These are phyloP conservation scores for Henningerozyma blattae DNA, from an alignment of 805 yeast species.

Conservation along the genomic window DNA sequence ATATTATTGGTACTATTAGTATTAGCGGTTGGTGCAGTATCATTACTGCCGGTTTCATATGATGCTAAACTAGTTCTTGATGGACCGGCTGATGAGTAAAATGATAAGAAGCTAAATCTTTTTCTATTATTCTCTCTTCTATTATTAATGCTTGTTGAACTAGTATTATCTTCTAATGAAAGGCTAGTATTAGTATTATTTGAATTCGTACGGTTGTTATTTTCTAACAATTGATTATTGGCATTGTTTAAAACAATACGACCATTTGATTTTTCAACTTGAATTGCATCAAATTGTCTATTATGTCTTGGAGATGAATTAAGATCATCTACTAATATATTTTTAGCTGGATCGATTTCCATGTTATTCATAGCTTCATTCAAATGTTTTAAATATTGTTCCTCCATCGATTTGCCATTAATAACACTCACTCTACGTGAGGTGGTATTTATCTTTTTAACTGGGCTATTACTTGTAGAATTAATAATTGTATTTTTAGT, in stretches of 20 bases:
- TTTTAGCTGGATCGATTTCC: background rate
- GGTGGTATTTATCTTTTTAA: background rate
- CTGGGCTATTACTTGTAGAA: background rate
- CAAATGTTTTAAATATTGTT: background rate
- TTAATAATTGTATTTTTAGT: too few relatives aligned
- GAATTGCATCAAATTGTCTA: too few relatives aligned
- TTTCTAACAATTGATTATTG: background rate
- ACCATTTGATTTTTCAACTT: too few relatives aligned
- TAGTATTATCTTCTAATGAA: too few relatives aligned
- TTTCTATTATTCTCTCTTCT: slow-evolving; percentile 12
- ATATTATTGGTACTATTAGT: too few relatives aligned
- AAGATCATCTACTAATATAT: background rate
- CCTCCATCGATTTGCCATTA: background rate
- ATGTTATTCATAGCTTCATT: background rate
- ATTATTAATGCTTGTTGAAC: background rate
- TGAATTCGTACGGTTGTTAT: too few relatives aligned
- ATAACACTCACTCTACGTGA: background rate
- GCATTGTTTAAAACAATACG: too few relatives aligned
- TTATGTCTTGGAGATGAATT: background rate
- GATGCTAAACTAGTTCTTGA: slow-evolving; percentile 13
- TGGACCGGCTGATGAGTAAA: slow-evolving; percentile 19
- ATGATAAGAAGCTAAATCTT: slow-evolving; percentile 32
- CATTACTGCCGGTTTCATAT: too few relatives aligned
- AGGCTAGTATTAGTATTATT: too few relatives aligned
- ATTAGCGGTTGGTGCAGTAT: too few relatives aligned